Percentiles rank a stretch among this genome's conserved stretches.
Conservation (phyloP, 257 asterid species). For the Cruciata laevipes region DNA sequence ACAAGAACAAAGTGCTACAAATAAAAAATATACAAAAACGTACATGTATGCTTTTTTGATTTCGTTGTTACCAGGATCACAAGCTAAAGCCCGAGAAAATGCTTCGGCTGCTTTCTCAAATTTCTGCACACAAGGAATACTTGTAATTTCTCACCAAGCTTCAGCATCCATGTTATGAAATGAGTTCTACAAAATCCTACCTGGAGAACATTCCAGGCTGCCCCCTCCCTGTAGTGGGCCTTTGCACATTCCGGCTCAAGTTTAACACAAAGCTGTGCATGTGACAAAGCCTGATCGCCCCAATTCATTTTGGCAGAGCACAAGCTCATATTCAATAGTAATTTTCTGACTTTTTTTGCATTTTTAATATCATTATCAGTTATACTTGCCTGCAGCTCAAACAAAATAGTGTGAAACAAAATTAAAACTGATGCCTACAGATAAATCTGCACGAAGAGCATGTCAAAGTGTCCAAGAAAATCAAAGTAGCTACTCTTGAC, state of each 20-base stretch:
- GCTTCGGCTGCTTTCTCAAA: not conserved
- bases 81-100: not conserved
- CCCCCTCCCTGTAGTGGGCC: constrained; percentile 16
- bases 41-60: not conserved
- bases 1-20: no score
- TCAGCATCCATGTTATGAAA: not conserved
- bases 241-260: constrained; percentile 5
- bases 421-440: not conserved
- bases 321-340: constrained; percentile 4
- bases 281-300: not conserved
- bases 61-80: not conserved
- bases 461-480: not conserved
- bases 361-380: no score
- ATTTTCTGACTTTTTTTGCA: no score
- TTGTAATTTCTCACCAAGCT: not conserved
- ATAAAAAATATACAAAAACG: no score
- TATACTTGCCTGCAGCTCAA: constrained; percentile 9
- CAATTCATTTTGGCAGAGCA: not conserved
- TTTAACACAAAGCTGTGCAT: constrained; percentile 7
- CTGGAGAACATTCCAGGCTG: constrained; percentile 5
- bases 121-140: not conserved
- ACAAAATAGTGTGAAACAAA: not conserved
- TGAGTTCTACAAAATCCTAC: not conserved
- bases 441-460: not conserved
- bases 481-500: not conserved